These are phyloP conservation scores for Misopates orontium DNA, from an alignment of 257 asterid genomes.

Conservation along the genomic window DNA sequence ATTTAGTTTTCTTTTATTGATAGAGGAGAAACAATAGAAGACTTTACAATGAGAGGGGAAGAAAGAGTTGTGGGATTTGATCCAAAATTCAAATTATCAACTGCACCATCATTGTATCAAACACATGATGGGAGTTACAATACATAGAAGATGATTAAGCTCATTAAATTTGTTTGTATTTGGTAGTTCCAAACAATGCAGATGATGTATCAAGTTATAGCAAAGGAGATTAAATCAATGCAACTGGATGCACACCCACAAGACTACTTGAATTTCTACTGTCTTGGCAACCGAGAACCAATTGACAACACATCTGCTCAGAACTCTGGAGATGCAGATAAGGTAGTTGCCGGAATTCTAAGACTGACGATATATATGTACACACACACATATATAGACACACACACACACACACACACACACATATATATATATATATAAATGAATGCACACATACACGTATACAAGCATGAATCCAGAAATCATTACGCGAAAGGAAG, in stretches of 20 bases:
- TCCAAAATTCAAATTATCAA: constrained; percentile 4
- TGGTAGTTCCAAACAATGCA: constrained; percentile 77
- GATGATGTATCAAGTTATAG: constrained; percentile 74
- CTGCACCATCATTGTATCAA: constrained; percentile 15
- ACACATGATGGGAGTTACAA: constrained; percentile 6
- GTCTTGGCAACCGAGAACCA: constrained; percentile 87
- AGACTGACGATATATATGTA: background rate
- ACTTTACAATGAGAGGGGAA: background rate
- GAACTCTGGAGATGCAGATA: constrained; percentile 48
- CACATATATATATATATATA: constrained; percentile 1
- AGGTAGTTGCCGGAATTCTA: constrained; percentile 45
- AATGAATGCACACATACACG: too few relatives aligned
- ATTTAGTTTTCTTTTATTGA: background rate
- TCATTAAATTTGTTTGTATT: constrained; percentile 25
- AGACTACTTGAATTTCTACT: constrained; percentile 84
- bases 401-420: too few relatives aligned
- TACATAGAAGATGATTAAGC: constrained; percentile 5
- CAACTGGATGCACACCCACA: constrained; percentile 60
- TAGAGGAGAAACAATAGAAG: constrained; percentile 4
- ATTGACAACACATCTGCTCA: constrained; percentile 37
- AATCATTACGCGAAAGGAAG: constrained; percentile 10
- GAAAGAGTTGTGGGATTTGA: background rate
- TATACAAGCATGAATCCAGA: background rate
- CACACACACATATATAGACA: background rate
- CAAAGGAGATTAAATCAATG: constrained; percentile 68